These are phyloP conservation scores for Colletotrichum musicola DNA, from an alignment of 2,329 filamentous ascomycete genomes.

Conservation along the genomic window DNA sequence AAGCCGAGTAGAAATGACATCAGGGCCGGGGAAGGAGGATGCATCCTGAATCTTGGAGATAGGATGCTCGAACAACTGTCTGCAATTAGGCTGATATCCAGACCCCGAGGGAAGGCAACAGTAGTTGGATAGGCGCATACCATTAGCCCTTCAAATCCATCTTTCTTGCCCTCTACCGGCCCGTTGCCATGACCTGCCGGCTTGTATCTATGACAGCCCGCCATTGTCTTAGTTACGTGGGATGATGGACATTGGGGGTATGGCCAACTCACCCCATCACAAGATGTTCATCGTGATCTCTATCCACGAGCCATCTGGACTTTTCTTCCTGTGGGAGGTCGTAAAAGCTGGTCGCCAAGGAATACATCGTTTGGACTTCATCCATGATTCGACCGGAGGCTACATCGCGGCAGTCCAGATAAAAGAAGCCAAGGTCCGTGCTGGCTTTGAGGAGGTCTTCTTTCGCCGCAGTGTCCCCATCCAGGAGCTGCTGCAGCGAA, in stretches of 20 bases:
- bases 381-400: slow-evolving; percentile 12
- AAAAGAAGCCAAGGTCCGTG: slow-evolving; percentile 25
- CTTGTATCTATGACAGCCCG: slow-evolving; percentile 4
- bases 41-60: slow-evolving; percentile 14
- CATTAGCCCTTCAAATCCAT: slow-evolving; percentile 23
- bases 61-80: slow-evolving; percentile 20
- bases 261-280: slow-evolving; percentile 15
- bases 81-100: background rate
- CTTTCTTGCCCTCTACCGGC: slow-evolving; percentile 19
- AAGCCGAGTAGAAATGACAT: slow-evolving; percentile 7
- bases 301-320: slow-evolving; percentile 14
- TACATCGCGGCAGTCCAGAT: slow-evolving; percentile 7
- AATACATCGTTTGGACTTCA: slow-evolving; percentile 17
- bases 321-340: slow-evolving; percentile 10
- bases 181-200: slow-evolving; percentile 26
- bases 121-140: background rate
- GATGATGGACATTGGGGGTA: background rate
- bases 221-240: background rate
- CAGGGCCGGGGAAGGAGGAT: slow-evolving; percentile 10
- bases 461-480: background rate
- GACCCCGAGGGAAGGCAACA: background rate
- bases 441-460: slow-evolving; percentile 19
- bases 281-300: slow-evolving; percentile 25
- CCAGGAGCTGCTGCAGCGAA: slow-evolving; percentile 13
- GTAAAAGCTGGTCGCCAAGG: slow-evolving; percentile 15